Base-by-base conservation (phyloP, 2,329 filamentous ascomycete genomes). In the Phaeosphaeriaceae sp. region DNA sequence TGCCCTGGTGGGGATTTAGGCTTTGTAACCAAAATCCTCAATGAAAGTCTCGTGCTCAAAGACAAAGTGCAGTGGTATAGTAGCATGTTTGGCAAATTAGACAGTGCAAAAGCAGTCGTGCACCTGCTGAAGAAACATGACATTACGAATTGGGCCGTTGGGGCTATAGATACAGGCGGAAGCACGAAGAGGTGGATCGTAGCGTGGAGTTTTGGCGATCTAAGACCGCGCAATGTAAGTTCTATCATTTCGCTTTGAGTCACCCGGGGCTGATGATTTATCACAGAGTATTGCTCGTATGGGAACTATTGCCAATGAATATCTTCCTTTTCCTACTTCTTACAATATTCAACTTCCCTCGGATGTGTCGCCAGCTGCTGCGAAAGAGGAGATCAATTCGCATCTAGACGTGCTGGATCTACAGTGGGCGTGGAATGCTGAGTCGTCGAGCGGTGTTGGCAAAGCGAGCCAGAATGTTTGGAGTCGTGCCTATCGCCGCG, bases 111-210 rank as follows among this genome's bases (percentile, higher is more conserved):
- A 0, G 72, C 87, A 0, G 75, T 96, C 0, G 79, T 86, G 5
- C 79, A 80, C 42, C 77, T 88, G 6, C 71, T 85, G 3, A 81
- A 82, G 13, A 74, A 80, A 2, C 67, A 80, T 8, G 78, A 76
- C 0, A 81, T 95, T 30, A 77, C 79, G 30, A 99, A 97, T 68
- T 97, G 87, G 61, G 92, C 91, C 0, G 84, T 96, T 0, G 88
- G 88, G 0, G 86, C 89, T 54, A 87, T 97, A 58, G 79, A 90
- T 0, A 90, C 93, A 49, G 90, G 64, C 0, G 84, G 76, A 38
- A 88, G 86, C 67, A 97, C 94, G 23, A 85, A 87, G 43, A 79
- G 94, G 15, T 97, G 93, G 92, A 90, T 87, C 1, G 75, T 97
- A 2, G 94, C 83, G 0, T 99, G 94, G 94, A 95, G 89, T 63